Percentiles rank a stretch among this genome's conserved stretches.
Conservation (phyloP, 495 filamentous ascomycete genomes). For the Tricharina praecox region DNA sequence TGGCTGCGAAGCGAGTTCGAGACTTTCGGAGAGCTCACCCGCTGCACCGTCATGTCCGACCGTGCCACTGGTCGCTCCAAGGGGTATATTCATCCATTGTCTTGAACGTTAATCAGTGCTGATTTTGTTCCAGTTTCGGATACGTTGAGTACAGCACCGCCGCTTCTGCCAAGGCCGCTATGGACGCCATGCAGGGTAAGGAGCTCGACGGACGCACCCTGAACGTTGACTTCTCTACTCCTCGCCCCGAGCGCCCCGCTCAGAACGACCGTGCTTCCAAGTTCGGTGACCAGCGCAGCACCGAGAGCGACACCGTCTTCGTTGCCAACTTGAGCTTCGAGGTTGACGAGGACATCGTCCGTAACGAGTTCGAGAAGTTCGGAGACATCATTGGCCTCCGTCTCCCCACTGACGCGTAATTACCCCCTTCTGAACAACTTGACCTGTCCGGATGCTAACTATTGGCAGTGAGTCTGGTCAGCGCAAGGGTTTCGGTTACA, state of each 20-base stretch:
- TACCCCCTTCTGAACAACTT: constrained; percentile 7
- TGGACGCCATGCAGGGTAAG: constrained; percentile 58
- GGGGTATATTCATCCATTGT: constrained; percentile 43
- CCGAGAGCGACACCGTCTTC: constrained; percentile 75
- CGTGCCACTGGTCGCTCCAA: constrained; percentile 67
- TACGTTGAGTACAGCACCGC: constrained; percentile 76
- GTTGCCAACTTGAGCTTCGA: constrained; percentile 85
- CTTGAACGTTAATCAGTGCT: no score
- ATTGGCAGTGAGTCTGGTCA: constrained; percentile 51
- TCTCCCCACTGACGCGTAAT: constrained; percentile 70
- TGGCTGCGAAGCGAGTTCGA: constrained; percentile 77
- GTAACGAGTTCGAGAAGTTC: constrained; percentile 55
- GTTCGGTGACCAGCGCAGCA: constrained; percentile 61
- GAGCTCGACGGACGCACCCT: constrained; percentile 70
- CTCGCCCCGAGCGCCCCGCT: constrained; percentile 40
- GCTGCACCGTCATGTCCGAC: constrained; percentile 70
- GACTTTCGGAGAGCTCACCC: constrained; percentile 57
- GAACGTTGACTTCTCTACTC: constrained; percentile 76
- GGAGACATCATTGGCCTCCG: constrained; percentile 59
- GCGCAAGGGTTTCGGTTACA: constrained; percentile 90
- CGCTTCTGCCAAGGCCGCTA: constrained; percentile 57
- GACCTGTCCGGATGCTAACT: constrained; percentile 27
- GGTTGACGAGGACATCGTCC: constrained; percentile 56
- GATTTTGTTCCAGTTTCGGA: constrained; percentile 45
- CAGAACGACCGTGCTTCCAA: constrained; percentile 52